Percentiles rank a stretch among this genome's conserved stretches.
phyloP scores from a whole-genome alignment of 2,329 filamentous ascomycete species.

The Scortechinia acanthostroma region DNA sequence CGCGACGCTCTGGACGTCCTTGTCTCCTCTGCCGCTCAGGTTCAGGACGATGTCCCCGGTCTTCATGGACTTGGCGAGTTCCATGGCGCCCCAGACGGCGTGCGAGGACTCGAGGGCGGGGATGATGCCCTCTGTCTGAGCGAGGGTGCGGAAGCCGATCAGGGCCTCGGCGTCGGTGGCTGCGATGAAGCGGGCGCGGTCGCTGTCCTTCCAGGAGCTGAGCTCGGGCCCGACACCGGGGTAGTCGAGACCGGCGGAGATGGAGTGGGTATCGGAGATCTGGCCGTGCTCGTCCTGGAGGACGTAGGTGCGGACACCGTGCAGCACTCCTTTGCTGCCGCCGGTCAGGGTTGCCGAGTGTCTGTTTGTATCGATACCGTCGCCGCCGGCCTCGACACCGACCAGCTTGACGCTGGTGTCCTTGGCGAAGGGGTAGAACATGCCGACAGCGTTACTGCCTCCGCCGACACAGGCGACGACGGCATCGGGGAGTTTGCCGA shows the following conservation, averaged over 20 bases:
- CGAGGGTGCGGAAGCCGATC: slow-evolving; percentile 75
- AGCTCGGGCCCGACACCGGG: slow-evolving; percentile 93
- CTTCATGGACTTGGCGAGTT: slow-evolving; percentile 86
- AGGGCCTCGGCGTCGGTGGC: slow-evolving; percentile 90
- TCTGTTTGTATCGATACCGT: slow-evolving; percentile 76
- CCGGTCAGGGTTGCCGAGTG: slow-evolving; percentile 88
- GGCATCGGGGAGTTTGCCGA: slow-evolving; percentile 85
- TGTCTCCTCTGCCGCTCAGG: slow-evolving; percentile 86
- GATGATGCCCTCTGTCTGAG: slow-evolving; percentile 93
- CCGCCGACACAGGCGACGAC: slow-evolving; percentile 95
- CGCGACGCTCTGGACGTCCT: slow-evolving; percentile 96
- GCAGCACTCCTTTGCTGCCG: slow-evolving; percentile 84
- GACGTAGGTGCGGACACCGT: slow-evolving; percentile 92
- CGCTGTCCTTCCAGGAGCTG: slow-evolving; percentile 82
- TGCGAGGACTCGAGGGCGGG: slow-evolving; percentile 90
- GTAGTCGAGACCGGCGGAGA: slow-evolving; percentile 94
- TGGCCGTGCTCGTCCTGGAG: slow-evolving; percentile 89
- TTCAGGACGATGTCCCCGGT: slow-evolving; percentile 88
- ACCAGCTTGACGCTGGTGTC: slow-evolving; percentile 80
- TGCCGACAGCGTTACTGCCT: slow-evolving; percentile 88
- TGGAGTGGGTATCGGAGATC: slow-evolving; percentile 89
- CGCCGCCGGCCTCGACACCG: slow-evolving; percentile 90
- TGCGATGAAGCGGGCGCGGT: slow-evolving; percentile 79
- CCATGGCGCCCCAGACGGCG: slow-evolving; percentile 80
- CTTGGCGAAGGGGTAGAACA: slow-evolving; percentile 94